phyloP scores from a whole-genome alignment of 2,329 filamentous ascomycete species.

The Fusarium sp. region DNA sequence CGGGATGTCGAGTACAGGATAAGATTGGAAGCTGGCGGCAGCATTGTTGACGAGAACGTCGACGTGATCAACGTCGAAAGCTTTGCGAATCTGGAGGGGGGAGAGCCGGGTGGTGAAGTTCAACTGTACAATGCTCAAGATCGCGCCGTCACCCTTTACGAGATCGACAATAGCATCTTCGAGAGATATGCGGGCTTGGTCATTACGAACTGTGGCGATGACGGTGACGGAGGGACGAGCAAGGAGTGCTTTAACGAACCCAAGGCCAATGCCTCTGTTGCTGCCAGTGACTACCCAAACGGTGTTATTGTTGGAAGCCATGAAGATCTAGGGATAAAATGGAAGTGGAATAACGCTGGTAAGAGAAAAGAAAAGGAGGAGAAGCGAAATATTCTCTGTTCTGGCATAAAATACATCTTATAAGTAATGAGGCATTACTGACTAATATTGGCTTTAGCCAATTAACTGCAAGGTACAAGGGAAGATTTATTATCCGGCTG shows the following conservation, averaged over 20 bases:
- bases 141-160: conserved; percentile 35
- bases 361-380: fast-evolving
- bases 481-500: not conserved
- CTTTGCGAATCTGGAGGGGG: conserved; percentile 18
- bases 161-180: conserved; percentile 6
- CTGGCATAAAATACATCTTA: not conserved
- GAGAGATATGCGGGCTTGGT: conserved; percentile 17
- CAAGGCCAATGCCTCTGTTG: conserved; percentile 52
- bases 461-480: fast-evolving
- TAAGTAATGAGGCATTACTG: not conserved
- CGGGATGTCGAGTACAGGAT: conserved; percentile 40
- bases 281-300: conserved; percentile 52
- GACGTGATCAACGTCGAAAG: conserved; percentile 49
- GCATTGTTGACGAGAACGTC: conserved; percentile 63
- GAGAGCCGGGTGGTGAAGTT: conserved; percentile 46
- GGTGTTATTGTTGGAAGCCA: conserved; percentile 28
- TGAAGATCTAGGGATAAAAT: not conserved
- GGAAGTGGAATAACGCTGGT: fast-evolving
- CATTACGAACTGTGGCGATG: conserved; percentile 49
- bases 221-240: conserved; percentile 62
- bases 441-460: not conserved
- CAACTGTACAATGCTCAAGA: conserved; percentile 48
- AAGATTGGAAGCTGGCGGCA: conserved; percentile 46
- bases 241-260: conserved; percentile 48
- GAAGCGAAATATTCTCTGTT: not conserved